Conservation (phyloP, 352 stramenopile genomes). For the Globisporangium middletonii region DNA sequence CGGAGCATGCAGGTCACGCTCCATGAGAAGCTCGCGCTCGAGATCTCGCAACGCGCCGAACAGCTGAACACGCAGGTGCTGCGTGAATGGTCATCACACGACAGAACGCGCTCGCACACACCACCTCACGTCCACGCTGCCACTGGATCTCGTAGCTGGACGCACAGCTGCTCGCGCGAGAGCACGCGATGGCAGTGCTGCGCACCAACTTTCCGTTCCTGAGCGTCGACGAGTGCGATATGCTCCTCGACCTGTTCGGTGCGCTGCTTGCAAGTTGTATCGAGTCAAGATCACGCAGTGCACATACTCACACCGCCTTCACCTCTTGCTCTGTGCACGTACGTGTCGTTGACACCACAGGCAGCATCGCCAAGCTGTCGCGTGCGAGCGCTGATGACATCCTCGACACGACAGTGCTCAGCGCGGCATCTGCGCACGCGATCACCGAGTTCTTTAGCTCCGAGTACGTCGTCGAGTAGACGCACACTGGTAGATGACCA, state of each 20-base stretch:
- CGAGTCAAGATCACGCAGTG: not conserved
- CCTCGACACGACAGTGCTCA: slow-evolving; percentile 59
- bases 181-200: slow-evolving; percentile 38
- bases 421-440: slow-evolving; percentile 40
- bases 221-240: slow-evolving; percentile 57
- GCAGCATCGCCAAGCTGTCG: slow-evolving; percentile 40
- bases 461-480: slow-evolving; percentile 59
- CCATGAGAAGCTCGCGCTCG: slow-evolving; percentile 45
- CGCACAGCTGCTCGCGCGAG: slow-evolving; percentile 33
- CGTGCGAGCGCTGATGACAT: slow-evolving; percentile 44
- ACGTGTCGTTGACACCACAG: slow-evolving; percentile 13
- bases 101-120: not conserved
- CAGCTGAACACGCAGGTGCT: slow-evolving; percentile 34
- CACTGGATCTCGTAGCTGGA: slow-evolving; percentile 25
- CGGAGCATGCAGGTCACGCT: slow-evolving; percentile 30
- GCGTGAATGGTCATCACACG: not conserved
- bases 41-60: slow-evolving; percentile 38
- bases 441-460: slow-evolving; percentile 70
- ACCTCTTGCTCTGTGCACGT: not conserved
- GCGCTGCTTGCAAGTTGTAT: not conserved
- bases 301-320: too few species aligned
- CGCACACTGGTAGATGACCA: too few species aligned
- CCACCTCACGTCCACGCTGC: not conserved
- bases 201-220: slow-evolving; percentile 55
- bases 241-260: slow-evolving; percentile 77